Base-by-base conservation (phyloP, 805 yeast species). In the Lipomyces chichibuensis region DNA sequence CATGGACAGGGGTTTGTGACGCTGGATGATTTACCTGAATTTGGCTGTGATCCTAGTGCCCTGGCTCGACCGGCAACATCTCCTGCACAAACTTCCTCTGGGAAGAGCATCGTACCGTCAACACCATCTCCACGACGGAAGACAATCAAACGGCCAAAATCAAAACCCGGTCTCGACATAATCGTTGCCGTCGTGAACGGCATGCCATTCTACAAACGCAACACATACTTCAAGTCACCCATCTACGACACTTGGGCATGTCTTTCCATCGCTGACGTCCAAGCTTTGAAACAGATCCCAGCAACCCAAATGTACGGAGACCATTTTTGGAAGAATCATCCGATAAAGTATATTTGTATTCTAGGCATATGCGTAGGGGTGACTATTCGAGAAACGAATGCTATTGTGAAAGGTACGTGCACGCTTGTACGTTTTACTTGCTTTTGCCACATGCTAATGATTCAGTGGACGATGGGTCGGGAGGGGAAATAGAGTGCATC, bases 301-400 rank as follows among this genome's bases (percentile, higher is more conserved):
- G 33, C 55, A 52, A 43, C 46, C 2, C 54, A 25, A 17, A 20
- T 4, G 25, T 25, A 20, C 6, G 27, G 29, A 11, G 65, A 60
- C 33, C 62, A 17, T 39, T 67, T 61, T 27, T 67, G 70, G 70
- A 60, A 57, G 27, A 67, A 67, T 52, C 67, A 63, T 65, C 69
- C 70, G 25, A 59, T 67, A 20, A 60, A 33, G 32, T 14, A 43
- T n/a, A 62, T 67, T 20, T 37, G 27, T 17, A 37, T 64, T 17
- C 43, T 59, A 8, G 70, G 65, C 2, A 27, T 63, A 8, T 66
- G 70, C 20, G 59, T 60, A 27, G 39, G 29, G n/a, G 49, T 32
- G 23, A 25, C 25, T 27, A 46, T 46, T n/a, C 53, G 51, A 49
- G 62, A 51, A n/a, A 51, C 55, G 20, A 33, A 29, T 58, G 29